Conservation (phyloP, 768 basidiomycete genomes). For the Hemileccinum rubropunctum region DNA sequence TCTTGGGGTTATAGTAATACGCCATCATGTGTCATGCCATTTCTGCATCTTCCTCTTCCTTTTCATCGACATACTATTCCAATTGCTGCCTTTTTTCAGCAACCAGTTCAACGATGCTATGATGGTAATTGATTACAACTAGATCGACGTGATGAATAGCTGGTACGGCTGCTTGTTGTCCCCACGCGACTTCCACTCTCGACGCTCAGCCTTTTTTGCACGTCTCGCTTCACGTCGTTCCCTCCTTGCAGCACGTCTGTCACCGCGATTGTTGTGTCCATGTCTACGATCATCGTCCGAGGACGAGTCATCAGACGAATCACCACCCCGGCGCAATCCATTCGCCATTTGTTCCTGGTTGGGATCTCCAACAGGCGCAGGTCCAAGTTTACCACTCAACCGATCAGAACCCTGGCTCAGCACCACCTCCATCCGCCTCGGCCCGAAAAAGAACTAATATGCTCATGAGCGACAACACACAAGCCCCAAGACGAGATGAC, state of each 20-base stretch:
- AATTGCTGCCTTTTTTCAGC: too few relatives aligned
- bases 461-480: not conserved
- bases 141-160: constrained; percentile 13
- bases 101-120: too few relatives aligned
- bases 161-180: constrained; percentile 21
- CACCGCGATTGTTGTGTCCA: not conserved
- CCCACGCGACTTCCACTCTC: constrained; percentile 14
- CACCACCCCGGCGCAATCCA: constrained; percentile 9
- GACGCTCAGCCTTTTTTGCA: constrained; percentile 9
- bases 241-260: not conserved
- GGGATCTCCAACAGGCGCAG: constrained; percentile 21
- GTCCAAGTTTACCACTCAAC: constrained; percentile 25
- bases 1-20: too few relatives aligned
- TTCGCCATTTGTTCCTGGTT: constrained; percentile 19
- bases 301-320: not conserved
- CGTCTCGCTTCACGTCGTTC: constrained; percentile 12
- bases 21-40: too few relatives aligned
- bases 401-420: constrained; percentile 33
- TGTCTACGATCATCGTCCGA: constrained; percentile 5
- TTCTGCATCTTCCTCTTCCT: too few relatives aligned
- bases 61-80: too few relatives aligned
- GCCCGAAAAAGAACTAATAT: constrained; percentile 47
- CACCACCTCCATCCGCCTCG: constrained; percentile 42
- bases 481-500: not conserved
- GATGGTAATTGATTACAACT: too few relatives aligned